A percentile compares a stretch with the other conserved stretches of the same genome.
phyloP scores from a whole-genome alignment of 441 rosid species.

The Gossypium schwendimanii region DNA sequence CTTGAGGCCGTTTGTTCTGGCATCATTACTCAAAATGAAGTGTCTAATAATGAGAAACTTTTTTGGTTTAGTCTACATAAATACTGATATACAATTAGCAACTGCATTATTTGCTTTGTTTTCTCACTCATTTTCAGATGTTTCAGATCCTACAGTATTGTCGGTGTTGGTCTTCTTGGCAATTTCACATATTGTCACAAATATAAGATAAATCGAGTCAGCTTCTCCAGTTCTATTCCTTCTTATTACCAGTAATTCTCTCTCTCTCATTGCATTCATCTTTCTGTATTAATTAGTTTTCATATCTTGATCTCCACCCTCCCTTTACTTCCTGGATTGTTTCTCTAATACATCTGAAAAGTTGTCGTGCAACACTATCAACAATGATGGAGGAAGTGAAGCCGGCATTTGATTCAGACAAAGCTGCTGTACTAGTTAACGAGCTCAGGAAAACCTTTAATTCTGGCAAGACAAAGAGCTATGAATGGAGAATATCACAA shows the following conservation, averaged over 20 bases:
- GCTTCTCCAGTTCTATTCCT: neutral
- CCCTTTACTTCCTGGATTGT: neutral
- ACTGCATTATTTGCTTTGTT: neutral
- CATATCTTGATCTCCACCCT: neutral
- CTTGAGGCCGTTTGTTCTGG: neutral
- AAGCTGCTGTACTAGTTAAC: conserved; percentile 39
- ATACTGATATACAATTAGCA: neutral
- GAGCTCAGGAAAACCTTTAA: conserved; percentile 46
- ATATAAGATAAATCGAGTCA: conserved; percentile 4
- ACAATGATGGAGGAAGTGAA: conserved; percentile 21
- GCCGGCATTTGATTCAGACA: conserved; percentile 28
- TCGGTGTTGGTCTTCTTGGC: neutral
- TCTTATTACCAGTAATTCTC: conserved; percentile 3
- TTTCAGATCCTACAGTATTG: neutral
- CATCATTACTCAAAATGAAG: neutral
- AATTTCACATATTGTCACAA: neutral
- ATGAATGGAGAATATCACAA: conserved; percentile 70
- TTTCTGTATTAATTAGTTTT: neutral
- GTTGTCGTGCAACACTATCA: conserved; percentile 20
- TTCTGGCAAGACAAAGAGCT: conserved; percentile 58
- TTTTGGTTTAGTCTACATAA: neutral
- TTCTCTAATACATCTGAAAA: neutral
- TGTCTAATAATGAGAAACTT: neutral
- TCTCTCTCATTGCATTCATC: neutral
- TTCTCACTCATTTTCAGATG: neutral